Evolutionary conservation across 1,284 basidiomycete genomes (phyloP), one percentile per base, ranked within the genome.

Genomic region (Leccinum ponderosum): DNA sequence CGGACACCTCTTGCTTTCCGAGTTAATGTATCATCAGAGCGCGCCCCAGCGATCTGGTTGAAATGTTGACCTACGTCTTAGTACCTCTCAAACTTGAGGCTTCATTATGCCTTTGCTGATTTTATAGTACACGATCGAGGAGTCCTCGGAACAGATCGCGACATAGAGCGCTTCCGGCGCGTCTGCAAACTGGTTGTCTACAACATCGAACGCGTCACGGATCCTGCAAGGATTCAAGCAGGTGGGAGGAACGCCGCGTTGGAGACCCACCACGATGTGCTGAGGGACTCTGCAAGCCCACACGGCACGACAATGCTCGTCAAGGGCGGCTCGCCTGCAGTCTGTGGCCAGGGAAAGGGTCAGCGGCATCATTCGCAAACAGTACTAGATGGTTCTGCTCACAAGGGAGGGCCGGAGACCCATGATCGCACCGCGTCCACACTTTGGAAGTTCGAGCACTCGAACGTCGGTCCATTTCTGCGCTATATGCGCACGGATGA

Each of bases 61-160:
- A 33, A 33, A 14, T 35, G 35, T 14, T 14, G 35, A 35, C 35
- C 35, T 14, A 35, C 35, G 6, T 33, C 31, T 11, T 33, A 33
- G 33, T 42, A 11, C 22, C 6, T 27, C 35, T 71, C 58, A 90
- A 55, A 89, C 74, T 20, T 83, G 78, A 14, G 91, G 91, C 67
- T 92, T 93, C 61, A 86, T 82, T 20, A 93, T 89, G 59, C 90
- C 91, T 48, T 79, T 78, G 63, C 86, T 89, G 61, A 93, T 79
- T 66, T 90, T 91, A 74, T 93, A 93, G 73, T 93, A 93, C 52
- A 93, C 90, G 54, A 89, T 86, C 2, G 91, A 92, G 4, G 90
- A 87, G 67, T 93, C 91, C 57, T 90, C 85, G 0, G 87, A 82
- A 35, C 85, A 86, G 61, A 93, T 87, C 2, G 87, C 90, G 37